Conservation (phyloP, 768 basidiomycete species). For the Panaeolus papilionaceus region DNA sequence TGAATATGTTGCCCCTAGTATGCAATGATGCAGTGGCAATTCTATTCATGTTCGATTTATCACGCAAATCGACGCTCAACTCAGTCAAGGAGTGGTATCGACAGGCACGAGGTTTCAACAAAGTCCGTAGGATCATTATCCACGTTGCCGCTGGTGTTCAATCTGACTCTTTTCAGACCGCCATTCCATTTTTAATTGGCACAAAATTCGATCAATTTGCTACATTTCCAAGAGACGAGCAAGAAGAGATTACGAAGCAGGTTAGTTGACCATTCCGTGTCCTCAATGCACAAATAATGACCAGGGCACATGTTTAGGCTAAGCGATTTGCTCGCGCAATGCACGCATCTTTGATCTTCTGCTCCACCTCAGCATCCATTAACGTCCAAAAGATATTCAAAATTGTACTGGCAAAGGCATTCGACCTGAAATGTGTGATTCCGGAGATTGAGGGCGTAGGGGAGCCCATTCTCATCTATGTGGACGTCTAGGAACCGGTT, state of each 20-base stretch:
- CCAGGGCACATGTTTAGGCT: slow-evolving; percentile 57
- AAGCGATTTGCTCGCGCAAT: slow-evolving; percentile 98
- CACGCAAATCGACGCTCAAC: slow-evolving; percentile 95
- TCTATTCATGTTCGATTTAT: slow-evolving; percentile 99
- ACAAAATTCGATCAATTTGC: slow-evolving; percentile 99
- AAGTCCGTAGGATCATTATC: slow-evolving; percentile 58
- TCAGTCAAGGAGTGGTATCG: slow-evolving; percentile 99
- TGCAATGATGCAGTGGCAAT: slow-evolving; percentile 99
- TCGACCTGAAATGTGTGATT: slow-evolving; percentile 98
- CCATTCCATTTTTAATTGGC: slow-evolving; percentile 97
- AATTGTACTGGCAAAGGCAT: slow-evolving; percentile 96
- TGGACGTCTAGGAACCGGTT: slow-evolving; percentile 66
- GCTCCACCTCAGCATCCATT: slow-evolving; percentile 97
- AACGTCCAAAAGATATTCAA: slow-evolving; percentile 99
- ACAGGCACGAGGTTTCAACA: slow-evolving; percentile 98
- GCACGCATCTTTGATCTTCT: slow-evolving; percentile 99
- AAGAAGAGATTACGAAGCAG: slow-evolving; percentile 99
- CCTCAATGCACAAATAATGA: slow-evolving; percentile 16
- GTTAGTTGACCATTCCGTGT: slow-evolving; percentile 42
- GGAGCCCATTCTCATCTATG: slow-evolving; percentile 93
- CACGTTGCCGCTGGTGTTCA: slow-evolving; percentile 2
- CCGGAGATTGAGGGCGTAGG: slow-evolving; percentile 98
- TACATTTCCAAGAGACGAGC: slow-evolving; percentile 95
- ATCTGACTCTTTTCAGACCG: slow-evolving; percentile 64
- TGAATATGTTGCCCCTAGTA: slow-evolving; percentile 97